Percentiles rank a stretch among this genome's conserved stretches.
phyloP scores from a whole-genome alignment of 106 monocot species.

The Acorus calamus region DNA sequence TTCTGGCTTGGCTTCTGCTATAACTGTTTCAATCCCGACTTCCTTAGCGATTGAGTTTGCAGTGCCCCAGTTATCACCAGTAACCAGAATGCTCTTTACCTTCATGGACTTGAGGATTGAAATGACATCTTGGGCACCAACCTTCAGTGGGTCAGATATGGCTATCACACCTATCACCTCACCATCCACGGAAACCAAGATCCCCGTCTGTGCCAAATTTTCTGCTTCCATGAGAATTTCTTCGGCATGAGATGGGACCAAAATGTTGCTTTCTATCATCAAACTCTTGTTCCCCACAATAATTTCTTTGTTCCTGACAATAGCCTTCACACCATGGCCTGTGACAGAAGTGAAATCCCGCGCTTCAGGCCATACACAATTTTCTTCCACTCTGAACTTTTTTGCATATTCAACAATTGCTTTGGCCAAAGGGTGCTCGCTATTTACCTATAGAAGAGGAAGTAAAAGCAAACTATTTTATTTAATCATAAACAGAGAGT shows the following conservation, averaged over 20 bases:
- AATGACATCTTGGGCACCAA: conserved; percentile 69
- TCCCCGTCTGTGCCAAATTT: conserved; percentile 55
- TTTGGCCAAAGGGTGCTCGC: conserved; percentile 85
- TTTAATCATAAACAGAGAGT: too few relatives aligned
- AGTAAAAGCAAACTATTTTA: too few relatives aligned
- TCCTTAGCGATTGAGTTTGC: conserved; percentile 74
- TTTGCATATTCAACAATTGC: conserved; percentile 74
- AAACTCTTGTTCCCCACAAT: conserved; percentile 76
- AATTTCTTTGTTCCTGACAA: conserved; percentile 37
- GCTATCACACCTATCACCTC: conserved; percentile 68
- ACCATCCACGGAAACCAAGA: conserved; percentile 54
- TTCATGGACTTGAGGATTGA: conserved; percentile 84
- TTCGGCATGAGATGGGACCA: conserved; percentile 50
- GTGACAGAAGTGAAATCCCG: conserved; percentile 55
- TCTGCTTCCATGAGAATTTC: conserved; percentile 67
- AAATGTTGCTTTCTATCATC: conserved; percentile 50
- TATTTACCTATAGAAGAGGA: conserved; percentile 50
- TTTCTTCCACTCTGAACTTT: conserved; percentile 54
- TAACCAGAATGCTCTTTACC: conserved; percentile 84
- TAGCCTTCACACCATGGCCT: conserved; percentile 79
- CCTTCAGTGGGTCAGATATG: conserved; percentile 79
- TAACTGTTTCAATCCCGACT: conserved; percentile 54
- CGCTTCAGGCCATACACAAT: conserved; percentile 39
- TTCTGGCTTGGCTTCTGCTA: conserved; percentile 80
- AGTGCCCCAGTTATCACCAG: conserved; percentile 94